Percentiles rank a stretch among this genome's conserved stretches.
Evolutionary conservation across 2,329 filamentous ascomycete species (phyloP).

Genomic region (Sporothrix phasma): DNA sequence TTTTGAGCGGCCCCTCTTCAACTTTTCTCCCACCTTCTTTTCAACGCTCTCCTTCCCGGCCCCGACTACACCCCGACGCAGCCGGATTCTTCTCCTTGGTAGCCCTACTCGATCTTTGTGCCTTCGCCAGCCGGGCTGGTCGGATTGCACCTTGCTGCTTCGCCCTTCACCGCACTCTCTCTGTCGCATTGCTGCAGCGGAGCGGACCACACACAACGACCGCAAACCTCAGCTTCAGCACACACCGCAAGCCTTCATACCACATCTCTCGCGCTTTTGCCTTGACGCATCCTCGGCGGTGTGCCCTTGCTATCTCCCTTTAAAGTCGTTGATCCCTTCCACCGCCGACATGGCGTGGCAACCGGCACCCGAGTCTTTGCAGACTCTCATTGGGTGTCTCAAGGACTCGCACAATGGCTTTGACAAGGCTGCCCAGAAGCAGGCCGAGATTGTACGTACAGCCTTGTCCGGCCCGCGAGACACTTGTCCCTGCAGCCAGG

Average conservation of each 20-base stretch:
- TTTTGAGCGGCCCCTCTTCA: background rate
- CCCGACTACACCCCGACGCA: background rate
- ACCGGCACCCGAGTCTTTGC: conserved; percentile 75
- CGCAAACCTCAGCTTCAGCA: background rate
- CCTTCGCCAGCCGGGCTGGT: conserved; percentile 3
- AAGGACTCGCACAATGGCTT: conserved; percentile 85
- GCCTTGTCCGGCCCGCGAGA: background rate
- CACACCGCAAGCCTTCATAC: background rate
- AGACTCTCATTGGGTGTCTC: conserved; percentile 79
- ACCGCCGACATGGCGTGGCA: conserved; percentile 71
- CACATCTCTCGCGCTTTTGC: background rate
- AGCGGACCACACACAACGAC: background rate
- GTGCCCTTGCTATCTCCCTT: background rate
- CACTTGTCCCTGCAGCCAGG: background rate
- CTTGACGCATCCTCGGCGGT: background rate
- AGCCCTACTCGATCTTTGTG: background rate
- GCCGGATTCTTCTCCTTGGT: background rate
- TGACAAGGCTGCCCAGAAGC: conserved; percentile 70
- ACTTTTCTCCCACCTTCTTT: background rate
- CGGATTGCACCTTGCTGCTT: background rate
- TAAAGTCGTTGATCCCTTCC: background rate
- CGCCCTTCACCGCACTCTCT: background rate
- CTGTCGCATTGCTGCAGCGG: conserved; percentile 4
- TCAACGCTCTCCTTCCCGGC: background rate
- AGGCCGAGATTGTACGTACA: conserved; percentile 70